Evolutionary conservation across 2,329 filamentous ascomycete species (phyloP).

Genomic region (Orbilia blumenaviensis): DNA sequence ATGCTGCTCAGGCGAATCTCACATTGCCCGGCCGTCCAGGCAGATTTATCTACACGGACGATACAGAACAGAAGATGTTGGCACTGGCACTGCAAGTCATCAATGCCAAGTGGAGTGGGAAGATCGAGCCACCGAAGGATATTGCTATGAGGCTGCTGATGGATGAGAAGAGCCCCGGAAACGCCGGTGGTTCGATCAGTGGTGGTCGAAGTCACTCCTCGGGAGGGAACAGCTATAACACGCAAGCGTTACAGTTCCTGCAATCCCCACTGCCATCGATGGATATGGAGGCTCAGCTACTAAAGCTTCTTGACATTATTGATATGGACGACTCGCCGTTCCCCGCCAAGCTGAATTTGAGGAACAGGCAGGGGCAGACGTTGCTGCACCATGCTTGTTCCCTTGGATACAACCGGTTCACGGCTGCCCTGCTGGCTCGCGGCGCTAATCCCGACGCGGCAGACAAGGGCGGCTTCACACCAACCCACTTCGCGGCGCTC

Average conservation of each 20-base stretch:
- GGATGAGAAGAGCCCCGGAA: constrained; percentile 59
- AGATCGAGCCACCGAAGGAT: constrained; percentile 70
- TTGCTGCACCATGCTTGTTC: constrained; percentile 83
- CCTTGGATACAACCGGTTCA: constrained; percentile 77
- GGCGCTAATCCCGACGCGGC: constrained; percentile 79
- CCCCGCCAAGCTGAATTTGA: constrained; percentile 73
- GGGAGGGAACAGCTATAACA: constrained; percentile 55
- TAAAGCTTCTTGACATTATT: constrained; percentile 79
- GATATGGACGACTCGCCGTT: constrained; percentile 78
- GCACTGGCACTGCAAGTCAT: constrained; percentile 73
- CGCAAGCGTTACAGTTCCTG: constrained; percentile 45
- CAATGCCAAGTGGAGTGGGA: constrained; percentile 72
- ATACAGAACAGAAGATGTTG: constrained; percentile 74
- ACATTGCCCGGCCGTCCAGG: constrained; percentile 58
- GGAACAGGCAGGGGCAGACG: constrained; percentile 74
- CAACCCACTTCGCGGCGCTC: constrained; percentile 82
- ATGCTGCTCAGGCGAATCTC: constrained; percentile 37
- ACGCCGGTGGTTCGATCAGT: constrained; percentile 60
- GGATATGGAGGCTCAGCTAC: constrained; percentile 73
- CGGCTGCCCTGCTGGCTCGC: constrained; percentile 77
- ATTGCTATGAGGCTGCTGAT: constrained; percentile 73
- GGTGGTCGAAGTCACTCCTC: constrained; percentile 57
- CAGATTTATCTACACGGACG: constrained; percentile 78
- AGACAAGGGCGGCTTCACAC: constrained; percentile 82
- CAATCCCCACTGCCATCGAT: constrained; percentile 56